These are phyloP conservation scores for Leptodermis oblonga DNA, from an alignment of 257 asterid genomes.

Conservation along the genomic window DNA sequence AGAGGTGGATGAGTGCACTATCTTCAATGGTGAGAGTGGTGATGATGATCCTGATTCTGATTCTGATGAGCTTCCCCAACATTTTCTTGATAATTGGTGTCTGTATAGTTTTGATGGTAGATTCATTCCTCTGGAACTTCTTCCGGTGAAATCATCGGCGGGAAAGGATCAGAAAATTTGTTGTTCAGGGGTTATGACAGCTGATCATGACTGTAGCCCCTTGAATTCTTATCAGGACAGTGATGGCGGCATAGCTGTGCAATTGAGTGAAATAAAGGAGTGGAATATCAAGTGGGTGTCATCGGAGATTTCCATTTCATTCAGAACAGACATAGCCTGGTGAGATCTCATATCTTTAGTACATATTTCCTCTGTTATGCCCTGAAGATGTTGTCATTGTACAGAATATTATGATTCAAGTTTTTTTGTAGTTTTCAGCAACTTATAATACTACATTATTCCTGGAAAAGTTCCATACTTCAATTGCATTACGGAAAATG, in stretches of 20 bases:
- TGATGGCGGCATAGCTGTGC: conserved; percentile 8
- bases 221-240: conserved; percentile 1
- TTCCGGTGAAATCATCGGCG: conserved; percentile 5
- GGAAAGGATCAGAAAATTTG: not conserved
- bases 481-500: no score
- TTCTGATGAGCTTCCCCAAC: conserved; percentile 16
- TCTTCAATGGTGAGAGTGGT: conserved; percentile 5
- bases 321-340: conserved; percentile 23
- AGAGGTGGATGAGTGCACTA: conserved; percentile 11
- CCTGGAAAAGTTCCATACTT: not conserved
- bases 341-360: not conserved
- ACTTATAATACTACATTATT: not conserved
- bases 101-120: conserved; percentile 10
- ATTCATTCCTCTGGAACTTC: conserved; percentile 17
- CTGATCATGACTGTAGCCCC: conserved; percentile 9
- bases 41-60: conserved; percentile 13
- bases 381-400: not conserved
- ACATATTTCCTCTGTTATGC: no score
- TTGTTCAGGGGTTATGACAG: conserved; percentile 14
- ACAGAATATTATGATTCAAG: not conserved
- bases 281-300: conserved; percentile 15
- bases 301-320: conserved; percentile 7
- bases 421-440: not conserved
- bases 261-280: conserved; percentile 18
- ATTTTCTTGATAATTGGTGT: conserved; percentile 19